These are phyloP conservation scores for Austroboletus festivus DNA, from an alignment of 768 basidiomycete genomes.

Conservation along the genomic window DNA sequence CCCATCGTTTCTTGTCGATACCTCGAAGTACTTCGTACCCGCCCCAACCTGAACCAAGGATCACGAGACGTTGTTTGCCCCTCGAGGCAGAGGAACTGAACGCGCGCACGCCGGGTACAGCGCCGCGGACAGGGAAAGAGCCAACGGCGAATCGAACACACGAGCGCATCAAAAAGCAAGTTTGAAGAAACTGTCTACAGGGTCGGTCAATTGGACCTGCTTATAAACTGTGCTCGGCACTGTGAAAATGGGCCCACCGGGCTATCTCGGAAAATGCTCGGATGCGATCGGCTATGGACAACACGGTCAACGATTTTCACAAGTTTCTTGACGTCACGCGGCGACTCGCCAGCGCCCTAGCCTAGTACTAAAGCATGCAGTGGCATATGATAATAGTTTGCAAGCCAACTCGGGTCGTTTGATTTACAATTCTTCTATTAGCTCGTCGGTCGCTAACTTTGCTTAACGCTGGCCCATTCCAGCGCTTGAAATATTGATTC, in stretches of 20 bases:
- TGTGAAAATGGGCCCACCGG: constrained; percentile 3
- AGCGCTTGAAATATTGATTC: too few species aligned
- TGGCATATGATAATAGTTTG: too few species aligned
- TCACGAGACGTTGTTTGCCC: constrained; percentile 48
- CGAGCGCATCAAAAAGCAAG: constrained; percentile 12
- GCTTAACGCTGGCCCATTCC: too few species aligned
- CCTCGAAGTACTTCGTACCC: constrained; percentile 67
- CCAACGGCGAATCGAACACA: not conserved
- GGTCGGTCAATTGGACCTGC: not conserved
- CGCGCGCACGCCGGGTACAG: constrained; percentile 23
- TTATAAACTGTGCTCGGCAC: not conserved
- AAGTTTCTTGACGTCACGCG: too few species aligned
- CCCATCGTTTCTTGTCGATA: constrained; percentile 70
- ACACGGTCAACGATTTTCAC: too few species aligned
- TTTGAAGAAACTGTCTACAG: too few species aligned
- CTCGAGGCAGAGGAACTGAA: constrained; percentile 38
- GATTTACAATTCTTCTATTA: too few species aligned
- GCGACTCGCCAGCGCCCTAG: too few species aligned
- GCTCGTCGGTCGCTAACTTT: too few species aligned
- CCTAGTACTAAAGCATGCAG: too few species aligned
- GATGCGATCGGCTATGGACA: not conserved
- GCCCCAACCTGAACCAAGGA: constrained; percentile 78
- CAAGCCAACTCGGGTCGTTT: too few species aligned
- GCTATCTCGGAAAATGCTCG: constrained; percentile 12
- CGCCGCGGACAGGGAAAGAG: not conserved